Evolutionary conservation across 768 basidiomycete genomes (phyloP), one percentile per base, ranked within the genome.

Genomic region (Cubamyces sp.): DNA sequence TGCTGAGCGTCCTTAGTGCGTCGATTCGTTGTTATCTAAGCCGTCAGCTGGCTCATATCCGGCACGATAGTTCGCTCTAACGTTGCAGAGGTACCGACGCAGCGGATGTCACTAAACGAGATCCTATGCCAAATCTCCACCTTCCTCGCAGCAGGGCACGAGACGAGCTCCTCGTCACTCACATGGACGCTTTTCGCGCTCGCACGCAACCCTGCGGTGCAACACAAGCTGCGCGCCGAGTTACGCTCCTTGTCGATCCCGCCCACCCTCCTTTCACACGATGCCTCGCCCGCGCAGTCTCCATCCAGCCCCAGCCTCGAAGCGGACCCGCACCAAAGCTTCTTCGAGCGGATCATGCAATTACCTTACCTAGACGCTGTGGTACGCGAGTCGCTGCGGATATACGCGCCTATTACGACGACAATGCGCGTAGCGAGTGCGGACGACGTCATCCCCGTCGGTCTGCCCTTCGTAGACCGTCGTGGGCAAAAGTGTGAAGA

Each of bases 101-200:
- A 82, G 61, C 77, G 78, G n/a, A 78, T 90, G 77, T 78, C 81
- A 12, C 78, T 81, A 40, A 72, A 77, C n/a, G 86, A 90, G 63
- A 79, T 84, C 1, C 74, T 85, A 23, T 84, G 79, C 65, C 88
- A 87, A 65, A 87, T 88, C 62, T 81, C 82, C 12, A 87, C 85
- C 0, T 87, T 88, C 69, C 76, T 88, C 30, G 78, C 83, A 15
- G 84, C 85, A 50, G 87, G 88, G 12, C 83, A 90, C 74, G 87
- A 89, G 70, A 87, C 86, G 1, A 82, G 82, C 18, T 77, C 84
- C 0, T 78, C 78, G 6, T 82, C 85, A 3, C 74, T 88, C 16
- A 79, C 84, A 7, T 90, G 87, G 87, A 82, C 82, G 57, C 75
- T 90, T 3, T 86, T 85, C 69, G 79, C 82, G 45, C 80, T 90